A percentile compares a stretch with the other conserved stretches of the same genome.
These are phyloP conservation scores for Metroxylon sagu DNA, from an alignment of 176 grass and related monocot species.

Conservation along the genomic window DNA sequence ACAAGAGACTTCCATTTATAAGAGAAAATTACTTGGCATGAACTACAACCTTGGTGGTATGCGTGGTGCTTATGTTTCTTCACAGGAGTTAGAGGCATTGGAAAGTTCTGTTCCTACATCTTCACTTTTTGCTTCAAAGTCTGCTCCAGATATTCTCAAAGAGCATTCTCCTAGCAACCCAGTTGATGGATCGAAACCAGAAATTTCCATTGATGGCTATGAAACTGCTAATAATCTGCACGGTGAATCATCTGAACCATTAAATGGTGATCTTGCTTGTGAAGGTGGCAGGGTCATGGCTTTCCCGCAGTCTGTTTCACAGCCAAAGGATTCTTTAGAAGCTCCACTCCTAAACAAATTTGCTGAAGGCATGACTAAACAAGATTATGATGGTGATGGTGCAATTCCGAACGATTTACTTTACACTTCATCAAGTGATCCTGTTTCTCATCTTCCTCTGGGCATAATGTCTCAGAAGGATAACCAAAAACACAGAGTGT, in stretches of 20 bases:
- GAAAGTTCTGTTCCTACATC: slow-evolving; percentile 36
- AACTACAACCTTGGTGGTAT: background rate
- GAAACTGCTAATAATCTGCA: slow-evolving; percentile 11
- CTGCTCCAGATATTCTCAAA: slow-evolving; percentile 23
- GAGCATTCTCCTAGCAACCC: slow-evolving; percentile 7
- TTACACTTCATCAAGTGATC: slow-evolving; percentile 14
- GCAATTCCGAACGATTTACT: slow-evolving; percentile 13
- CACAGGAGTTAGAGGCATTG: slow-evolving; percentile 39
- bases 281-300: slow-evolving; percentile 14
- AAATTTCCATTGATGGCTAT: slow-evolving; percentile 17
- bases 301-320: slow-evolving; percentile 15
- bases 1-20: slow-evolving; percentile 14
- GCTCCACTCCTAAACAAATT: slow-evolving; percentile 6
- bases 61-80: slow-evolving; percentile 27
- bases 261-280: slow-evolving; percentile 5
- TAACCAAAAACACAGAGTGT: background rate
- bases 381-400: slow-evolving; percentile 2
- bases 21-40: slow-evolving; percentile 13
- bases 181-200: slow-evolving; percentile 25
- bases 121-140: slow-evolving; percentile 25
- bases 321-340: slow-evolving; percentile 33
- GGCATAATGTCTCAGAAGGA: slow-evolving; percentile 8
- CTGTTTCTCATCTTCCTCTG: slow-evolving; percentile 2
- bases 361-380: slow-evolving; percentile 1
- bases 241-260: background rate